Evolutionary conservation across 164 flowering plant genomes (phyloP).

Genomic region (Piper betle): DNA sequence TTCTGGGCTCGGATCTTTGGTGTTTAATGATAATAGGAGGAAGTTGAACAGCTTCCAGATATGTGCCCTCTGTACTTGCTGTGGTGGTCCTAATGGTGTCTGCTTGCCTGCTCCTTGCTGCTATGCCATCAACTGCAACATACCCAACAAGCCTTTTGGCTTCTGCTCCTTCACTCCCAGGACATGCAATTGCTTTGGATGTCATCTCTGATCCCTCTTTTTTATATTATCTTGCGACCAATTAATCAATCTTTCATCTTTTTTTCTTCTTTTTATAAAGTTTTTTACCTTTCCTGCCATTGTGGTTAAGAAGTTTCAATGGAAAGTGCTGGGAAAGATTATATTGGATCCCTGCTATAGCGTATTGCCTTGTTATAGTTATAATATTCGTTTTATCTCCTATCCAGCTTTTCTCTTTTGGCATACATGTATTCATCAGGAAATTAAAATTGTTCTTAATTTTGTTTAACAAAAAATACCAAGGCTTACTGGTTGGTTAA

Average conservation of each 20-base stretch:
- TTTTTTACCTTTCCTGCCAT: background rate
- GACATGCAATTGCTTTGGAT: conserved; percentile 88
- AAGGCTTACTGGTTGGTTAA: no score
- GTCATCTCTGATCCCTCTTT: conserved; percentile 51
- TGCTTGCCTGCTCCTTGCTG: conserved; percentile 89
- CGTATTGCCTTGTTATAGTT: no score
- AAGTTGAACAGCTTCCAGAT: conserved; percentile 58
- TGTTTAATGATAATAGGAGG: conserved; percentile 59
- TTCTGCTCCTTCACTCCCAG: no score
- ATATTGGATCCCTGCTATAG: no score
- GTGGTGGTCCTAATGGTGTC: conserved; percentile 65
- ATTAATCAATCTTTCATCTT: background rate
- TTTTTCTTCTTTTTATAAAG: background rate
- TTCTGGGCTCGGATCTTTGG: conserved; percentile 18
- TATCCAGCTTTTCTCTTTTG: no score
- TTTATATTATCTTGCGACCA: no score
- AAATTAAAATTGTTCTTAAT: no score
- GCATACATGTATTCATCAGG: no score
- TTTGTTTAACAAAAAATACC: no score
- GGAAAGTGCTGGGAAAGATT: no score
- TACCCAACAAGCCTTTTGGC: conserved; percentile 85
- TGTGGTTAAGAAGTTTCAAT: no score
- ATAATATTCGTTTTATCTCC: no score
- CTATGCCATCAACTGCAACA: conserved; percentile 91
- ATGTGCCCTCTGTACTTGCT: conserved; percentile 82